Evolutionary conservation across 2,329 filamentous ascomycete species (phyloP).

Genomic region (Truncatella angustata): DNA sequence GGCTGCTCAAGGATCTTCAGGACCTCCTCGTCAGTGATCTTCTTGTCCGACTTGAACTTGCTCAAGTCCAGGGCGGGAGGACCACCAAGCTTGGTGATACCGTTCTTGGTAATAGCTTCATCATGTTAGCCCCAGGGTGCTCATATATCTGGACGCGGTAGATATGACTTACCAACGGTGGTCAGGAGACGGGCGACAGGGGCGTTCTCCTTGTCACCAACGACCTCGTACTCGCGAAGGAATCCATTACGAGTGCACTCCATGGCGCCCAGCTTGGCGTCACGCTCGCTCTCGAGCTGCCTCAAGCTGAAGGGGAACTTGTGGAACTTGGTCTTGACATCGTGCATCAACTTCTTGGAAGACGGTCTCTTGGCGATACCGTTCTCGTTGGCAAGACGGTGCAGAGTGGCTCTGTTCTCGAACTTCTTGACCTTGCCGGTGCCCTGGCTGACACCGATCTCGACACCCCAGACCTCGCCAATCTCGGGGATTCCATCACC

Average conservation of each 20-base stretch:
- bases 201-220: constrained; percentile 86
- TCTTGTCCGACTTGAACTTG: constrained; percentile 93
- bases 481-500: constrained; percentile 87
- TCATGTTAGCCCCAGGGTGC: constrained; percentile 18
- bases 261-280: constrained; percentile 91
- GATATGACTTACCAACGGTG: constrained; percentile 74
- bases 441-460: constrained; percentile 88
- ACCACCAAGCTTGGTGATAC: constrained; percentile 79
- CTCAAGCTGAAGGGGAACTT: constrained; percentile 97
- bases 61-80: constrained; percentile 73
- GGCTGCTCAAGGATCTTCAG: constrained; percentile 92
- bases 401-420: constrained; percentile 83
- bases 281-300: constrained; percentile 94
- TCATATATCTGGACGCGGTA: constrained; percentile 12
- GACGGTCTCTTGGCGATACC: constrained; percentile 93
- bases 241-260: constrained; percentile 94
- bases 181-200: constrained; percentile 85
- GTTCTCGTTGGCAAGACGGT: constrained; percentile 88
- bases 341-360: constrained; percentile 87
- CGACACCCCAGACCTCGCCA: constrained; percentile 95
- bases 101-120: constrained; percentile 94
- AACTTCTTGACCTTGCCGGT: constrained; percentile 93
- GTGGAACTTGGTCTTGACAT: constrained; percentile 96
- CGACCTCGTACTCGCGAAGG: constrained; percentile 92
- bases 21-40: constrained; percentile 94